Base-by-base conservation (phyloP, 2,329 filamentous ascomycete species). In the Diaporthe sp. region DNA sequence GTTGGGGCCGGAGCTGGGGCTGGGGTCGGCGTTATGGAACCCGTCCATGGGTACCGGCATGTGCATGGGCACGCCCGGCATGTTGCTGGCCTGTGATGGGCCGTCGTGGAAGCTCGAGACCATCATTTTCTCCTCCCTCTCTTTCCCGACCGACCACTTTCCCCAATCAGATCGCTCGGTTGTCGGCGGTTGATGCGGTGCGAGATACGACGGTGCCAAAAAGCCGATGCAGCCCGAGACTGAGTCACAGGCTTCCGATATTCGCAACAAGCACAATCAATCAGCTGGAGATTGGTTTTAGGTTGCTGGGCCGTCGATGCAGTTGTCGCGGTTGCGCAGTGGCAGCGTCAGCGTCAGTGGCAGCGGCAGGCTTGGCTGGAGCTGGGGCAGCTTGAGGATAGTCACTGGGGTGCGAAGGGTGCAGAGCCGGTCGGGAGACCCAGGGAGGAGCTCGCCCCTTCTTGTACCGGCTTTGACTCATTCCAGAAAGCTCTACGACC, bases 401-500 rank as follows among this genome's bases (percentile, higher is more conserved):
- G 49, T 68, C 17, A 72, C 69, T 49, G 58, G 39, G 57, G 59
- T 49, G 39, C 58, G 31, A 55, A 65, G 70, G 46, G 62, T 58
- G 51, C 58, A 62, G 62, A 46, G 15, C 39, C 17, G 15, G 49
- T 4, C 42, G 49, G 44, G 12, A 22, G 46, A 28, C 2, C 31
- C 34, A 55, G 55, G 42, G 55, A 76, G 75, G 61, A 39, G 51
- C 58, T 39, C 37, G 57, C 37, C 62, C 39, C 71, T 65, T 74
- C 74, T 77, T 77, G 74, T 77, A 77, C 53, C 68, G 39, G 10
- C 71, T 61, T 72, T 76, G 74, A 76, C 72, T 74, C 74, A 77
- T 77, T 77, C 76, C 72, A 77, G 76, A 77, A 77, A 62, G 61
- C 76, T 77, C 76, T 72, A 77, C 74, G 70, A 73, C 22, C 17